These are phyloP conservation scores for Alnus rubra DNA, from an alignment of 306 rosid species.

Conservation along the genomic window DNA sequence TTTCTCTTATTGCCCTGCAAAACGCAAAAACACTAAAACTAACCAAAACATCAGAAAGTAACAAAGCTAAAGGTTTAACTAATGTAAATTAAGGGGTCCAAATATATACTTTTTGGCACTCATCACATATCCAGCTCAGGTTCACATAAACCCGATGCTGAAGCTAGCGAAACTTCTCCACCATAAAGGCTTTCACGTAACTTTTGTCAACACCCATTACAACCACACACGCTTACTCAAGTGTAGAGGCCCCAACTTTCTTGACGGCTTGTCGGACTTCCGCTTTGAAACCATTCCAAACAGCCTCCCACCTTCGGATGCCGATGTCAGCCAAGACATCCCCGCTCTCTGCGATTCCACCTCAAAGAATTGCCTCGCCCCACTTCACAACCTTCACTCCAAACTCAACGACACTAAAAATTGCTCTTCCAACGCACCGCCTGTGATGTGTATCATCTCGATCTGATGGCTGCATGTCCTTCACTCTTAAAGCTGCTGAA, in stretches of 20 bases:
- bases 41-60: no score
- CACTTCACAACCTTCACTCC: background rate
- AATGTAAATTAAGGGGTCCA: no score
- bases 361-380: background rate
- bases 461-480: background rate
- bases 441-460: constrained; percentile 8
- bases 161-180: constrained; percentile 21
- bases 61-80: no score
- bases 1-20: no score
- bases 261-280: constrained; percentile 15
- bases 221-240: constrained; percentile 15
- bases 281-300: constrained; percentile 17
- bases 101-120: no score
- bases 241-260: constrained; percentile 8
- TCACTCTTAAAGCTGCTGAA: constrained; percentile 1
- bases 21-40: no score
- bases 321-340: constrained; percentile 11
- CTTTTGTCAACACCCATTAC: constrained; percentile 8
- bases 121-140: constrained; percentile 14
- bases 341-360: constrained; percentile 13
- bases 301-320: constrained; percentile 13
- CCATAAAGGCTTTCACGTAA: constrained; percentile 23
- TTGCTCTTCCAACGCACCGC: background rate
- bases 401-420: background rate
- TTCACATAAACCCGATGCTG: constrained; percentile 10